A percentile compares a stretch with the other conserved stretches of the same genome.
Conservation (phyloP, 345 rosid genomes). For the Aquilaria sinensis region DNA sequence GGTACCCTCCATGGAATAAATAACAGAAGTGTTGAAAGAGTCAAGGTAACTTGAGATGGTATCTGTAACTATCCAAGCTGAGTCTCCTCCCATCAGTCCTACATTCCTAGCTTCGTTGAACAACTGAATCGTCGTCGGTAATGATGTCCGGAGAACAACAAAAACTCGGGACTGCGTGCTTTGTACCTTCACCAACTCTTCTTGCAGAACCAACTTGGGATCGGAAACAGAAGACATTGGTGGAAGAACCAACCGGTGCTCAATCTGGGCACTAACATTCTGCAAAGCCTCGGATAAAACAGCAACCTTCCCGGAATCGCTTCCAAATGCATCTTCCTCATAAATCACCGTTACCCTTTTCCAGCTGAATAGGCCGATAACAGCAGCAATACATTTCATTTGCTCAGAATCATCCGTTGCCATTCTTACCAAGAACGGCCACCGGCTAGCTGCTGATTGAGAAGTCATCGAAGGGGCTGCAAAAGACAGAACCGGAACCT, state of each 20-base stretch:
- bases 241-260: constrained; percentile 33
- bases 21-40: constrained; percentile 27
- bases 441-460: constrained; percentile 17
- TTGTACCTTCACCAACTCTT: constrained; percentile 22
- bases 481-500: constrained; percentile 37
- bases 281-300: constrained; percentile 28
- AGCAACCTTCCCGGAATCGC: constrained; percentile 20
- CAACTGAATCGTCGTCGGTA: constrained; percentile 23
- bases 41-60: constrained; percentile 27
- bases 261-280: constrained; percentile 28
- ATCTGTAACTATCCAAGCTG: constrained; percentile 40
- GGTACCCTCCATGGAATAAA: constrained; percentile 39
- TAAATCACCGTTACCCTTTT: constrained; percentile 28
- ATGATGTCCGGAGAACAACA: constrained; percentile 37
- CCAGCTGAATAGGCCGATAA: constrained; percentile 28
- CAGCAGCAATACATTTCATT: constrained; percentile 34
- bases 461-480: constrained; percentile 24
- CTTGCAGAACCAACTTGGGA: constrained; percentile 14
- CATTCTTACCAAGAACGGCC: constrained; percentile 40
- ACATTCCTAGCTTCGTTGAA: constrained; percentile 33
- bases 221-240: constrained; percentile 22
- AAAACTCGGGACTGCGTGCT: constrained; percentile 31
- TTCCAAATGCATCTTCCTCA: constrained; percentile 30
- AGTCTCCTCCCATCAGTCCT: constrained; percentile 31
- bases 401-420: constrained; percentile 19